Percentiles rank a stretch among this genome's conserved stretches.
phyloP scores from a whole-genome alignment of 2,329 filamentous ascomycete species.

The Botrytis aclada region DNA sequence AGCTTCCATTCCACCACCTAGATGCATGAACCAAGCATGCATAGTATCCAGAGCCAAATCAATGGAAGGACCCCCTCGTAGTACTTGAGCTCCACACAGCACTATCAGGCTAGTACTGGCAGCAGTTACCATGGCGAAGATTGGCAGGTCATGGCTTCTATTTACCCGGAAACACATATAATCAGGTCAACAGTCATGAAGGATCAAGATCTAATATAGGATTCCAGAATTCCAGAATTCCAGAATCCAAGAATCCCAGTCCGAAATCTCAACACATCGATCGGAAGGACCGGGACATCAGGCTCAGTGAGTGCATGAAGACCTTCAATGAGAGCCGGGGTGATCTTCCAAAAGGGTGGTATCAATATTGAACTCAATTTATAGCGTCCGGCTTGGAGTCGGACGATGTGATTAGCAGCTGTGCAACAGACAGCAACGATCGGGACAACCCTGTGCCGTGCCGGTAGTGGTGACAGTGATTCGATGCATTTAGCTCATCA shows the following conservation, averaged over 20 bases:
- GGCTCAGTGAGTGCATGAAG: background rate
- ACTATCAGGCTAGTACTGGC: background rate
- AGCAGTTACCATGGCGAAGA: background rate
- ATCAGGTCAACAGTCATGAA: background rate
- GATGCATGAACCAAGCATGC: conserved; percentile 1
- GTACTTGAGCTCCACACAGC: background rate
- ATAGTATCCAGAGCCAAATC: conserved; percentile 1
- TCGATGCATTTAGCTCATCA: background rate
- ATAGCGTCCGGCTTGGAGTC: background rate
- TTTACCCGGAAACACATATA: background rate
- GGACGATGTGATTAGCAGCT: background rate
- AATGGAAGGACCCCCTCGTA: background rate
- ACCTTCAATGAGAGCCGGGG: background rate
- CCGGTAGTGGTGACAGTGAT: background rate
- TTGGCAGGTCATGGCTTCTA: background rate
- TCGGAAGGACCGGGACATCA: background rate
- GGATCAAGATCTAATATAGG: background rate
- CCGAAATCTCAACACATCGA: background rate
- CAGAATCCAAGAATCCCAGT: background rate
- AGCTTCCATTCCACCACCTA: background rate
- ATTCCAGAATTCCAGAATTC: background rate
- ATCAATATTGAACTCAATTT: background rate
- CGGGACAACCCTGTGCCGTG: background rate
- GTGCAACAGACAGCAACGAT: background rate
- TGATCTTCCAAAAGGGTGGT: background rate